Percentiles rank a stretch among this genome's conserved stretches.
Conservation (phyloP, 805 yeast genomes). For the Wickerhamiella vanderwaltii region DNA sequence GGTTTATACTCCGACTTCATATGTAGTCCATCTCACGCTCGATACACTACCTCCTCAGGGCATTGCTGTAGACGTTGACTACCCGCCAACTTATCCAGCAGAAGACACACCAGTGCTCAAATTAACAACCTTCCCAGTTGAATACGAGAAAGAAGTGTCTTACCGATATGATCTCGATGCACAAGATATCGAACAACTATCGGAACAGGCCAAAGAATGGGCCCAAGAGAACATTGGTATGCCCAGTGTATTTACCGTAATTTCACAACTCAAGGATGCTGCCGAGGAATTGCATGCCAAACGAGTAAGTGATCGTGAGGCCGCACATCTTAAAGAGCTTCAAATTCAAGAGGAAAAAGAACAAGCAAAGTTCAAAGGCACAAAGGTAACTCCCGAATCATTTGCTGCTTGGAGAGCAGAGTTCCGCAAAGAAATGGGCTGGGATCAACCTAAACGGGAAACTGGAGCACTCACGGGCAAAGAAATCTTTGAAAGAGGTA, state of each 20-base stretch:
- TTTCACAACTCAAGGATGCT: constrained; percentile 65
- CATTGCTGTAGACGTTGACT: constrained; percentile 46
- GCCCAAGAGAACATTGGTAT: constrained; percentile 77
- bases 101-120: constrained; percentile 34
- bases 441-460: constrained; percentile 45
- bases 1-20: constrained; percentile 36
- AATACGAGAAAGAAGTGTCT: constrained; percentile 34
- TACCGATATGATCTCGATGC: constrained; percentile 36
- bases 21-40: constrained; percentile 45
- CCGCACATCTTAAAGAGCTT: constrained; percentile 44
- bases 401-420: constrained; percentile 57
- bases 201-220: constrained; percentile 20
- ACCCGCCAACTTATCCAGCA: constrained; percentile 76
- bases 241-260: constrained; percentile 77
- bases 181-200: constrained; percentile 24
- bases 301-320: constrained; percentile 45
- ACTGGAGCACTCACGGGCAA: constrained; percentile 73
- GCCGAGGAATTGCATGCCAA: constrained; percentile 57
- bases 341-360: constrained; percentile 64
- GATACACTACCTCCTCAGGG: constrained; percentile 58
- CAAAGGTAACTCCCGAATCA: constrained; percentile 73
- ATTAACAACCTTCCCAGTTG: constrained; percentile 33
- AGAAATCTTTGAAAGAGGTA: constrained; percentile 81
- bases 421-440: constrained; percentile 45
- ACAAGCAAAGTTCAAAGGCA: constrained; percentile 82